Evolutionary conservation across 2,329 filamentous ascomycete genomes (phyloP).

Genomic region (Microsporum audouinii): DNA sequence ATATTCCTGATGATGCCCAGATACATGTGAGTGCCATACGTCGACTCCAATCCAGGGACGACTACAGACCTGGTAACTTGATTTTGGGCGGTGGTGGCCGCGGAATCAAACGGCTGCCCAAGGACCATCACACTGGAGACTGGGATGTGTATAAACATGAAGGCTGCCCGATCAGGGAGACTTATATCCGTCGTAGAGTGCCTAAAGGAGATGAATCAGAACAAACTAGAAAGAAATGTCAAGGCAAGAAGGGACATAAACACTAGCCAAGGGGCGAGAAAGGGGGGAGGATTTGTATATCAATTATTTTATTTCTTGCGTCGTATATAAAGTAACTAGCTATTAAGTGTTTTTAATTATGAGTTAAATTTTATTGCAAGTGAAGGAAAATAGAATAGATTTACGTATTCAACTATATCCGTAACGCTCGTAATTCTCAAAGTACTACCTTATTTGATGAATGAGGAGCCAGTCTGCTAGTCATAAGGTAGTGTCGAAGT

Average conservation of each 20-base stretch:
- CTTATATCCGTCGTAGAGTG: slow-evolving; percentile 44
- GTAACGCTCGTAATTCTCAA: neutral
- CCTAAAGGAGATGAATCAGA: neutral
- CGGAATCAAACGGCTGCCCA: slow-evolving; percentile 51
- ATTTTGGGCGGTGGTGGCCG: slow-evolving; percentile 69
- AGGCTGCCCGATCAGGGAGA: slow-evolving; percentile 58
- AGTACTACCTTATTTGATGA: neutral
- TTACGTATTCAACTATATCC: neutral
- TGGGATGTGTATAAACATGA: slow-evolving; percentile 56
- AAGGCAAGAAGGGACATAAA: neutral
- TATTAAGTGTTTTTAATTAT: neutral
- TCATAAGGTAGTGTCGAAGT: neutral
- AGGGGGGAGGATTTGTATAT: neutral
- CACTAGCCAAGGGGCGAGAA: neutral
- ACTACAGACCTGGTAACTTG: slow-evolving; percentile 65
- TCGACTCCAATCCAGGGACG: slow-evolving; percentile 52
- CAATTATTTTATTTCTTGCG: neutral
- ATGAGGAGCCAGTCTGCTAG: neutral
- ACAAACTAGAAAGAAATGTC: neutral
- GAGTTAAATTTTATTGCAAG: neutral
- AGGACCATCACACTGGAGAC: slow-evolving; percentile 55
- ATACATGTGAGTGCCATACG: slow-evolving; percentile 65
- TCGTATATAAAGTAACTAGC: neutral
- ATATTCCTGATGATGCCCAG: slow-evolving; percentile 58
- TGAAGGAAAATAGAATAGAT: neutral